phyloP scores from a whole-genome alignment of 371 early-diverging fungal genomes.

The Syncephalis fuscata region DNA sequence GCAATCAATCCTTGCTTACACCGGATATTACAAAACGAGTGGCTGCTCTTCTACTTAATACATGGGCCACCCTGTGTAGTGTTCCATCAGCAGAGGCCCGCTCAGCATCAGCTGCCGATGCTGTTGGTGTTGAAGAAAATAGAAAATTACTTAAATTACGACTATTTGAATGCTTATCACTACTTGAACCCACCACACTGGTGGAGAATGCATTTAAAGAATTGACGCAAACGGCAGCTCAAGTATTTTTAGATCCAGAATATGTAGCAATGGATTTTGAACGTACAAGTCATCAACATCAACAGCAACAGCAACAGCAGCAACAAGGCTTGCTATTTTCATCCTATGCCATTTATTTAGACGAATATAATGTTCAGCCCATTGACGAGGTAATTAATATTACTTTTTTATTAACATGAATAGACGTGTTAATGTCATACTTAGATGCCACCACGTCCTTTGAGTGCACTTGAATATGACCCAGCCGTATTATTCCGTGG shows the following conservation, averaged over 20 bases:
- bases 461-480: conserved; percentile 38
- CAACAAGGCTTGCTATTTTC: conserved; percentile 39
- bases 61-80: conserved; percentile 40
- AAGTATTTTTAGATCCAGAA: conserved; percentile 36
- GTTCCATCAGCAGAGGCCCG: conserved; percentile 29
- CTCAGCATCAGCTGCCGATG: conserved; percentile 18
- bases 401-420: conserved; percentile 36
- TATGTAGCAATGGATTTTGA: conserved; percentile 25
- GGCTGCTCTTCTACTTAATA: conserved; percentile 59
- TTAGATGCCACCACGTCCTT: conserved; percentile 10
- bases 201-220: conserved; percentile 44
- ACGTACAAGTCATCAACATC: conserved; percentile 12
- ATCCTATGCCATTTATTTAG: conserved; percentile 7
- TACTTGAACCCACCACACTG: conserved; percentile 38
- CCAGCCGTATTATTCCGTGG: conserved; percentile 33
- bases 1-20: conserved; percentile 49
- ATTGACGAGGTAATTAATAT: conserved; percentile 39
- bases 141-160: conserved; percentile 42
- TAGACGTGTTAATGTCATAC: conserved; percentile 20
- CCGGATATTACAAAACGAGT: conserved; percentile 68
- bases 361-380: background rate
- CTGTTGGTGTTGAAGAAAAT: conserved; percentile 25
- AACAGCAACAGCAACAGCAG: too few relatives aligned
- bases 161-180: conserved; percentile 55
- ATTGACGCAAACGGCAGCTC: conserved; percentile 29